phyloP scores from a whole-genome alignment of 352 stramenopile species.

The Globisporangium paroecandrum region DNA sequence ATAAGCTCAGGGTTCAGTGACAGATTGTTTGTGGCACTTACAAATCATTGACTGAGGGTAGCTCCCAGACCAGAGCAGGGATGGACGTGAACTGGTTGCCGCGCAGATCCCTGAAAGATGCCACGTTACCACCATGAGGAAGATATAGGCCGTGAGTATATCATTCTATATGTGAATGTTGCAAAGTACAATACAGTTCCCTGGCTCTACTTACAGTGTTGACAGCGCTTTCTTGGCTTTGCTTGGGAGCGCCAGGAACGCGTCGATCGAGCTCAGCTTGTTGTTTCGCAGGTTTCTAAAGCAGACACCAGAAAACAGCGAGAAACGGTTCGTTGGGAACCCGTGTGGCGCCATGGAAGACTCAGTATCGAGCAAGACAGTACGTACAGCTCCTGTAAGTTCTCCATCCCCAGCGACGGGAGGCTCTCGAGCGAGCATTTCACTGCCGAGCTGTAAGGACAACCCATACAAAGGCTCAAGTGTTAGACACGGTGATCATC shows the following conservation, averaged over 20 bases:
- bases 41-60: constrained; percentile 9
- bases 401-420: not conserved
- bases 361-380: too few species aligned
- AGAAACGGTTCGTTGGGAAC: not conserved
- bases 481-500: not conserved
- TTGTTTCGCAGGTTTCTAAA: constrained; percentile 9
- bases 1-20: not conserved
- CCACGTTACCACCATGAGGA: not conserved
- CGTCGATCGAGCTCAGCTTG: constrained; percentile 5
- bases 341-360: not conserved
- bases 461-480: not conserved
- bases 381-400: constrained; percentile 11
- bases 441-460: constrained; percentile 1
- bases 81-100: constrained; percentile 11
- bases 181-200: not conserved
- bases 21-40: not conserved
- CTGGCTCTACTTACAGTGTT: constrained; percentile 1
- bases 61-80: constrained; percentile 6
- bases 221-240: not conserved
- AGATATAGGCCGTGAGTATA: not conserved
- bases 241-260: not conserved
- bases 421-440: constrained; percentile 5
- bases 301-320: not conserved
- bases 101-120: not conserved
- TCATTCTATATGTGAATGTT: not conserved